These are phyloP conservation scores for Acacia pycnantha DNA, from an alignment of 331 rosid species.

Conservation along the genomic window DNA sequence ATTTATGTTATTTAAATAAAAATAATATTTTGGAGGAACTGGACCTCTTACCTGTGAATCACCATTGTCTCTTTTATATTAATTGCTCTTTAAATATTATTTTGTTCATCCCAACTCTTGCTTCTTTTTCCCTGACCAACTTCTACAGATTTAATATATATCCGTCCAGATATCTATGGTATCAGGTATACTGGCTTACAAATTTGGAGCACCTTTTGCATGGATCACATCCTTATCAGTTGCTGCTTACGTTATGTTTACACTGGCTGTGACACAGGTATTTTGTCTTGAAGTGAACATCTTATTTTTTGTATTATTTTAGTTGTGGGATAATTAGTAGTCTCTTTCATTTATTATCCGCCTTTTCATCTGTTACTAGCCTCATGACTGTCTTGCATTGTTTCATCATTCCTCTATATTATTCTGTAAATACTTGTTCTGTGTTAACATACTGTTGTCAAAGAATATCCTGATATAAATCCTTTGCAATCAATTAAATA, in stretches of 20 bases:
- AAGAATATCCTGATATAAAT: neutral
- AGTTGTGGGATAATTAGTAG: slow-evolving; percentile 20
- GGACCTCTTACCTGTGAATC: slow-evolving; percentile 16
- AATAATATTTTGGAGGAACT: slow-evolving; percentile 13
- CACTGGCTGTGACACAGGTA: slow-evolving; percentile 92
- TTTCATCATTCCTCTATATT: slow-evolving; percentile 10
- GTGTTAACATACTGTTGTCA: neutral
- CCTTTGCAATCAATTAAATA: neutral
- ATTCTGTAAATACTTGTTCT: neutral
- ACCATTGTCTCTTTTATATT: slow-evolving; percentile 8
- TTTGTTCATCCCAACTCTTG: slow-evolving; percentile 37
- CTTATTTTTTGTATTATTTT: neutral
- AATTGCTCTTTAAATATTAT: slow-evolving; percentile 23
- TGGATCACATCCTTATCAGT: slow-evolving; percentile 94
- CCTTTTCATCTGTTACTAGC: slow-evolving; percentile 15
- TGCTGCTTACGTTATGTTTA: slow-evolving; percentile 82
- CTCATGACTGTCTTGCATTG: neutral
- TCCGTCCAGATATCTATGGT: slow-evolving; percentile 96
- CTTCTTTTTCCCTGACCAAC: slow-evolving; percentile 37
- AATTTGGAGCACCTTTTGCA: slow-evolving; percentile 96
- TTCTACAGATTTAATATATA: slow-evolving; percentile 56
- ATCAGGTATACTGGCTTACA: slow-evolving; percentile 96
- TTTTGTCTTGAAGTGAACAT: slow-evolving; percentile 19
- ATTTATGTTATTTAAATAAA: neutral
- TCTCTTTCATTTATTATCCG: slow-evolving; percentile 17